Percentiles rank a stretch among this genome's conserved stretches.
phyloP scores from a whole-genome alignment of 164 flowering plant genomes.

The Amborella trichopoda region DNA sequence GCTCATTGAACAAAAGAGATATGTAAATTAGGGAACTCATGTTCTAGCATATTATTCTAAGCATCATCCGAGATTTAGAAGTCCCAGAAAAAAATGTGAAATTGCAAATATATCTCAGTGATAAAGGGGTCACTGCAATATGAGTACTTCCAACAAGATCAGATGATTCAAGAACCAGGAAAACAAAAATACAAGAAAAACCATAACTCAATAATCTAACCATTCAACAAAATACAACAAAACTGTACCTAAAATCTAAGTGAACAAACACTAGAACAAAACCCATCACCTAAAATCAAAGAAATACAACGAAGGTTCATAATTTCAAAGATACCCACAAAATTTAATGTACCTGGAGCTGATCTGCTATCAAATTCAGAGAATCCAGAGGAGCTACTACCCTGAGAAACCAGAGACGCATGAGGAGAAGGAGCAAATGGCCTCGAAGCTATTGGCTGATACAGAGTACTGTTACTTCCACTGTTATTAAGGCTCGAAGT shows the following conservation, averaged over 20 bases:
- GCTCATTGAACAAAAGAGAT: no score
- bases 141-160: no score
- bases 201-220: not conserved
- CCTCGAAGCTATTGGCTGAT: conserved; percentile 4
- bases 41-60: no score
- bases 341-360: conserved; percentile 25
- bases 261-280: not conserved
- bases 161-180: not conserved
- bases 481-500: conserved; percentile 12
- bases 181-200: not conserved
- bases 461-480: conserved; percentile 10
- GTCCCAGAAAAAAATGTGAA: no score
- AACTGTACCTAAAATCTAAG: not conserved
- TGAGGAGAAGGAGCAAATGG: conserved; percentile 12
- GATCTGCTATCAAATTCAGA: conserved; percentile 30
- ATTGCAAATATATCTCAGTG: no score
- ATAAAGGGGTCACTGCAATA: no score
- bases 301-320: not conserved
- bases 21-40: no score
- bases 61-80: no score
- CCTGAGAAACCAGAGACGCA: conserved; percentile 36
- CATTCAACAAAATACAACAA: not conserved
- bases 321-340: not conserved
- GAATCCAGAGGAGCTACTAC: conserved; percentile 41
- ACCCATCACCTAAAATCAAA: not conserved